A percentile compares a stretch with the other conserved stretches of the same genome.
Conservation (phyloP, 148 eudicot genomes). For the Salicornia ramosissima region DNA sequence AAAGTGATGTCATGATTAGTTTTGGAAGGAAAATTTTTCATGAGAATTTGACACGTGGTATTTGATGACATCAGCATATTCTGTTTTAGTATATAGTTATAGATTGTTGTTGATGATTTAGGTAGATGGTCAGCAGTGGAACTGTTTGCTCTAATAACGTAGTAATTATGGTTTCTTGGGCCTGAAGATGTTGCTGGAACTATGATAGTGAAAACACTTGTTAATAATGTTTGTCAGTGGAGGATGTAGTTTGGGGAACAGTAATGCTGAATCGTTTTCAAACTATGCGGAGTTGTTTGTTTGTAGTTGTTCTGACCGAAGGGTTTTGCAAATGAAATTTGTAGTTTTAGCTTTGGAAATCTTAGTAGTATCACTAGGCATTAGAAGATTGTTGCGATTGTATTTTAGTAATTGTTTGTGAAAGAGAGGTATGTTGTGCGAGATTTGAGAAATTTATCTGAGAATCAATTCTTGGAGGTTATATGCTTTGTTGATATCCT, state of each 20-base stretch:
- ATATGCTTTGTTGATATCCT: not conserved
- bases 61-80: too few species aligned
- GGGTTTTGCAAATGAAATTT: not conserved
- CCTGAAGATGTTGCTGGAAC: not conserved
- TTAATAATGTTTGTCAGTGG: not conserved
- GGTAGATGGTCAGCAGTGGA: too few species aligned
- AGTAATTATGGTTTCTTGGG: not conserved
- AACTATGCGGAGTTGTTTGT: too few species aligned
- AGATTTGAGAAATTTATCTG: not conserved
- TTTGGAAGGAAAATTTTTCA: too few species aligned
- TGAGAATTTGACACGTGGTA: too few species aligned
- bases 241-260: not conserved
- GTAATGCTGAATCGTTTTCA: not conserved
- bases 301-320: not conserved
- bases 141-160: not conserved
- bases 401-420: not conserved
- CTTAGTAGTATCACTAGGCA: not conserved
- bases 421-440: conserved; percentile 2
- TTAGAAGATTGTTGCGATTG: conserved; percentile 1
- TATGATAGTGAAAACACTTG: not conserved
- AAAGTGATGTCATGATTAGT: too few species aligned
- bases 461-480: not conserved
- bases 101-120: not conserved
- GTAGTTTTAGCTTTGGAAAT: not conserved
- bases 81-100: too few species aligned